phyloP scores from a whole-genome alignment of 2,329 filamentous ascomycete genomes.

The Lecanicillium sp. region DNA sequence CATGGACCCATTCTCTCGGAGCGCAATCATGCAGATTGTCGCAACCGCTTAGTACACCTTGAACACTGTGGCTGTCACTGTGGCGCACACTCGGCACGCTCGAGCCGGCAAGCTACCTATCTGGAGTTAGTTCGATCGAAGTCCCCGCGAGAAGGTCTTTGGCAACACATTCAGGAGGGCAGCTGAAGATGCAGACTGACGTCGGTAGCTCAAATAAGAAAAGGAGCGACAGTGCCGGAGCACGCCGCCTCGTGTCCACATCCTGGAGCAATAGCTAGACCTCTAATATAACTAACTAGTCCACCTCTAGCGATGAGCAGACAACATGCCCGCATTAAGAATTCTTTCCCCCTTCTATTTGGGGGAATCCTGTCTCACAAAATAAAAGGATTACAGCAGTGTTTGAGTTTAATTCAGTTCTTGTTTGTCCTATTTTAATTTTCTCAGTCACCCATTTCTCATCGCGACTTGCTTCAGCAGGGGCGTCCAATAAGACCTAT shows the following conservation, averaged over 20 bases:
- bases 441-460: background rate
- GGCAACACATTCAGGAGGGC: conserved; percentile 2
- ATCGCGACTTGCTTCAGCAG: background rate
- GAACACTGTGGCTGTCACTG: no score
- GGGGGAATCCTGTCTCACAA: no score
- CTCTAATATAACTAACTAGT: background rate
- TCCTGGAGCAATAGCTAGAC: no score
- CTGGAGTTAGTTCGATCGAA: background rate
- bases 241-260: background rate
- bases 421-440: background rate
- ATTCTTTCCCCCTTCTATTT: background rate
- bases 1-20: no score
- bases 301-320: background rate
- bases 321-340: background rate
- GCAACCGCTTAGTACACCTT: no score
- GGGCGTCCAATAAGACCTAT: background rate
- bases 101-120: background rate
- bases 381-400: no score
- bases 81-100: background rate
- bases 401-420: conserved; percentile 1
- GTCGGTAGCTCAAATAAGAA: conserved; percentile 1
- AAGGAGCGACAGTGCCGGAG: background rate
- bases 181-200: conserved; percentile 5
- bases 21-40: no score
- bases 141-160: conserved; percentile 6